Conservation (phyloP, 768 basidiomycete genomes). For the Lactifluus echinatus region DNA sequence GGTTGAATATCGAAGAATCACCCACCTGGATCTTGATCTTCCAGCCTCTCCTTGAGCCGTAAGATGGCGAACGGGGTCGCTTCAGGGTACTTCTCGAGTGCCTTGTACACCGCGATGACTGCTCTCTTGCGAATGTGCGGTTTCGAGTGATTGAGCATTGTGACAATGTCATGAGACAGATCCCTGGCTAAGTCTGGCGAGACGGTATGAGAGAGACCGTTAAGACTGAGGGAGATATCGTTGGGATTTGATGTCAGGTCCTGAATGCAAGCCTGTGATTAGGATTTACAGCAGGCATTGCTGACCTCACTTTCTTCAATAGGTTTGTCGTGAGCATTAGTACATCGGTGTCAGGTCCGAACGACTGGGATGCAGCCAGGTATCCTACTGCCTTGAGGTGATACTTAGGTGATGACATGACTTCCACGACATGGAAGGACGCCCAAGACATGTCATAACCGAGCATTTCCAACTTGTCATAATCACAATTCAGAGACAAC, state of each 20-base stretch:
- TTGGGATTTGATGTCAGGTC: slow-evolving; percentile 71
- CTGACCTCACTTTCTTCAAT: slow-evolving; percentile 70
- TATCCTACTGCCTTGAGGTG: slow-evolving; percentile 96
- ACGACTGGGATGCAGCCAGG: slow-evolving; percentile 86
- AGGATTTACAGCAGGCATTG: neutral
- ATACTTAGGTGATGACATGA: slow-evolving; percentile 88
- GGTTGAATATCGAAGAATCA: slow-evolving; percentile 1
- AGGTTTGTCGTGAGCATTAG: slow-evolving; percentile 96
- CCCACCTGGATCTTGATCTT: slow-evolving; percentile 66
- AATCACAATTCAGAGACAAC: slow-evolving; percentile 9
- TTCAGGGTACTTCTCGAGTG: slow-evolving; percentile 77
- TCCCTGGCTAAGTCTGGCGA: slow-evolving; percentile 89
- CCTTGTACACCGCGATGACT: slow-evolving; percentile 72
- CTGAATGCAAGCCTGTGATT: slow-evolving; percentile 33
- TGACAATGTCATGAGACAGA: slow-evolving; percentile 73
- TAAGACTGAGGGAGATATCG: slow-evolving; percentile 68
- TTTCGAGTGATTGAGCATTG: slow-evolving; percentile 85
- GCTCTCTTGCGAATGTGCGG: slow-evolving; percentile 87
- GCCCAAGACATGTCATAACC: slow-evolving; percentile 94
- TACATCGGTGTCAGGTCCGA: slow-evolving; percentile 90
- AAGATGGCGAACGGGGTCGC: slow-evolving; percentile 54
- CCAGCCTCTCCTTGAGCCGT: slow-evolving; percentile 70
- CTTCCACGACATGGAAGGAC: slow-evolving; percentile 94
- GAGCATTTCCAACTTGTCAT: slow-evolving; percentile 88
- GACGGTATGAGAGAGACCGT: slow-evolving; percentile 77